Base-by-base conservation (phyloP, 495 filamentous ascomycete genomes). In the Neurospora sublineolata region DNA sequence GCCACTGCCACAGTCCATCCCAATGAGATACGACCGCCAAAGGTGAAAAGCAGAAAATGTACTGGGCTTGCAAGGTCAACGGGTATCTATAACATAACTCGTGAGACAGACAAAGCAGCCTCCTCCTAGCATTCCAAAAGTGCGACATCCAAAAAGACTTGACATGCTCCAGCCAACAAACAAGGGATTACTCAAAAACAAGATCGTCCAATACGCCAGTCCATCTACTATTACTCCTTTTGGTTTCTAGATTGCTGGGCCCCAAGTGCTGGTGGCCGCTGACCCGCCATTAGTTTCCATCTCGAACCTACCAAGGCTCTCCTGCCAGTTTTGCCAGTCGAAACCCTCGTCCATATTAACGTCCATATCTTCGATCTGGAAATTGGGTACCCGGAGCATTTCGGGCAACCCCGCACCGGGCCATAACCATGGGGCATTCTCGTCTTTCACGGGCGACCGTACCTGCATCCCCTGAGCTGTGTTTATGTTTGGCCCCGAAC, bases 311-410 rank as follows among this genome's bases (percentile, higher is more conserved):
- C 75, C 76, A 68, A 82, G 38, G 30, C 74, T 81, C 69, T 84
- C 82, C 72, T 84, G 79, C 80, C 81, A 85, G 44, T 74, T 82
- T 73, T 85, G 82, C 83, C 83, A 85, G 70, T 83, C 81, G 67
- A 85, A 84, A 1, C 77, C 76, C 4, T 84, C 83, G 18, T 81
- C 79, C 67, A 80, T 76, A 23, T 82, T 82, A 67, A 83, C 80
- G 37, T 83, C 80, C 23, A 80, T 68, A 14, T 84, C 83, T 14
- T 80, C 79, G 0, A 41, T 36, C n/a, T 39, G 73, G 33, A 82
- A 69, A 37, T 77, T 76, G 7, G 74, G 72, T 69, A 70, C 68
- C 20, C 71, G 73, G 27, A 77, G 39, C 30, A 69, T 71, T 20
- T 75, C 73, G 2, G 72, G 37, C 10, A 73, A 46, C 5, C 76